These are phyloP conservation scores for Grigorovia humatica DNA, from an alignment of 805 yeast genomes.

Conservation along the genomic window DNA sequence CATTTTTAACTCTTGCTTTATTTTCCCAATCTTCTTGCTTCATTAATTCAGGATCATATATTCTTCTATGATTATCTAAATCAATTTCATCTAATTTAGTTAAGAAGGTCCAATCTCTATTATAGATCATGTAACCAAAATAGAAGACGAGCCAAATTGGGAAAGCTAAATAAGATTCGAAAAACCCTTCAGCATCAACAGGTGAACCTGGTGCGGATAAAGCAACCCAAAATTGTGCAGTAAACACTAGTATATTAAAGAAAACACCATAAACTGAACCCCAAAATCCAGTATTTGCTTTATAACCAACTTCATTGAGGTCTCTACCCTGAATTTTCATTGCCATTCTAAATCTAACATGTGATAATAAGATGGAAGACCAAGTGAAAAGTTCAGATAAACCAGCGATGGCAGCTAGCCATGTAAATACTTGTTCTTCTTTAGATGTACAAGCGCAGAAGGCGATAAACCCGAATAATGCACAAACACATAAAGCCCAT, in stretches of 20 bases:
- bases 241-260: conserved; percentile 38
- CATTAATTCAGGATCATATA: conserved; percentile 31
- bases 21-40: conserved; percentile 35
- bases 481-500: conserved; percentile 40
- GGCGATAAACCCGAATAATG: conserved; percentile 46
- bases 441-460: conserved; percentile 47
- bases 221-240: conserved; percentile 57
- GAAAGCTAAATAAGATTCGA: conserved; percentile 42
- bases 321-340: conserved; percentile 40
- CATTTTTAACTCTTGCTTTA: conserved; percentile 14
- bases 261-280: conserved; percentile 44
- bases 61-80: conserved; percentile 34
- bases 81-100: conserved; percentile 32
- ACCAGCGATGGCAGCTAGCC: conserved; percentile 52
- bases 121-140: conserved; percentile 41
- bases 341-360: conserved; percentile 46
- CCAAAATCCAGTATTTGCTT: conserved; percentile 37
- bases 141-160: conserved; percentile 36
- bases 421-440: conserved; percentile 44
- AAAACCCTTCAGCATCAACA: conserved; percentile 35
- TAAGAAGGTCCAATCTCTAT: conserved; percentile 27
- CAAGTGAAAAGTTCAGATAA: conserved; percentile 50
- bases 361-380: conserved; percentile 43
- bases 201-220: conserved; percentile 34
- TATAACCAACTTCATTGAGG: conserved; percentile 39